These are phyloP conservation scores for Allomyces arbusculus DNA, from an alignment of 192 early-diverging fungal species.

Conservation along the genomic window DNA sequence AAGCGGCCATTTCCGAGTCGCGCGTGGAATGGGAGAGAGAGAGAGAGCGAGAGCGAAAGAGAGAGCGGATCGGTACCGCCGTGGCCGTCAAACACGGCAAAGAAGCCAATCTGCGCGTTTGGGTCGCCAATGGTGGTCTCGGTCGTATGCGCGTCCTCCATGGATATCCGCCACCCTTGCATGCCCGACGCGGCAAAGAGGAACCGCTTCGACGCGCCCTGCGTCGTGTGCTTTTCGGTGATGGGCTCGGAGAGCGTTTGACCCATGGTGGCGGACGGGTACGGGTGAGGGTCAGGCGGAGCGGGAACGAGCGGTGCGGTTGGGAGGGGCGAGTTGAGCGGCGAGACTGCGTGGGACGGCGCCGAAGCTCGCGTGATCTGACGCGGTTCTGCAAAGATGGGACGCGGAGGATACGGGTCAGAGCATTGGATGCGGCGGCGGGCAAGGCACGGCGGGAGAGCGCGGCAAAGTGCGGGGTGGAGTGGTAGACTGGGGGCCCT, in stretches of 20 bases:
- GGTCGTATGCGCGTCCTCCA: slow-evolving; percentile 96
- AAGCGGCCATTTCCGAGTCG: background rate
- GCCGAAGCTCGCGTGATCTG: too few relatives aligned
- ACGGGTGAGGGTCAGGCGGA: too few relatives aligned
- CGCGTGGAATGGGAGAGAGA: too few relatives aligned
- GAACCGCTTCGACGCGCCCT: slow-evolving; percentile 50
- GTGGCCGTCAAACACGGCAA: slow-evolving; percentile 96
- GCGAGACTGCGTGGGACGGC: too few relatives aligned
- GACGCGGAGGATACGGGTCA: too few relatives aligned
- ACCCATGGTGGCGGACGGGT: slow-evolving; percentile 43
- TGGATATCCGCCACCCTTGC: slow-evolving; percentile 97
- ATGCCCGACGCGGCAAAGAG: slow-evolving; percentile 73
- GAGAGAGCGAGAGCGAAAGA: background rate
- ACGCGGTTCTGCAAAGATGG: too few relatives aligned
- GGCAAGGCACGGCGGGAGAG: too few relatives aligned
- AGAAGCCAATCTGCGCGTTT: slow-evolving; percentile 53
- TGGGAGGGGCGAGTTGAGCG: too few relatives aligned
- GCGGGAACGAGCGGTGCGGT: too few relatives aligned
- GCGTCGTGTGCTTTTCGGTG: slow-evolving; percentile 63
- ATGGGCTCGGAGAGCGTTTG: slow-evolving; percentile 91
- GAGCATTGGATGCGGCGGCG: too few relatives aligned
- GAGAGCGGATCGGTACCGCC: slow-evolving; percentile 33
- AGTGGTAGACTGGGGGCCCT: too few relatives aligned
- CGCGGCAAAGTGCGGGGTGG: too few relatives aligned
- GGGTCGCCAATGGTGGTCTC: slow-evolving; percentile 37